These are phyloP conservation scores for Diplodia seriata DNA, from an alignment of 2,329 filamentous ascomycete genomes.

Conservation along the genomic window DNA sequence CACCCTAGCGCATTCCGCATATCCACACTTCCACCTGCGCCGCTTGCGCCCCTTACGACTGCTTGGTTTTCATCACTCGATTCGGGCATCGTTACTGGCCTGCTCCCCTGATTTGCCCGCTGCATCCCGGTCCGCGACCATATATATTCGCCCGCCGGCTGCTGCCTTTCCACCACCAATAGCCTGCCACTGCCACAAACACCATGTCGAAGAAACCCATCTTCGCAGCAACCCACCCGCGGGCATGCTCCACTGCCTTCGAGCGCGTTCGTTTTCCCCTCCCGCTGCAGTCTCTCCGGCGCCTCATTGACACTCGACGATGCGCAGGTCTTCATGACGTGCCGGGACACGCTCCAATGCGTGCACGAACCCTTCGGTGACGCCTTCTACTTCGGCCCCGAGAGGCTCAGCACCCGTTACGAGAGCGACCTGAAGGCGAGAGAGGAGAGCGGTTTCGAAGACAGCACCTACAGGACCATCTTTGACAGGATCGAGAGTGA, in stretches of 20 bases:
- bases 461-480: constrained; percentile 77
- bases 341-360: constrained; percentile 78
- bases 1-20: constrained; percentile 20
- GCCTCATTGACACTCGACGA: constrained; percentile 30
- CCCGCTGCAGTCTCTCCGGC: constrained; percentile 29
- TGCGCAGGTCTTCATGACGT: constrained; percentile 85
- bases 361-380: constrained; percentile 97
- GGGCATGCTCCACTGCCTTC: constrained; percentile 96
- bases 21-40: constrained; percentile 25
- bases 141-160: constrained; percentile 5
- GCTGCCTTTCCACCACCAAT: not conserved
- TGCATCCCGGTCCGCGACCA: constrained; percentile 14
- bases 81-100: constrained; percentile 10
- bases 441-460: constrained; percentile 67
- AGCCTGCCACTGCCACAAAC: not conserved
- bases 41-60: constrained; percentile 25
- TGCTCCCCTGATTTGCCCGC: constrained; percentile 16
- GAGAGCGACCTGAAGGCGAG: constrained; percentile 67
- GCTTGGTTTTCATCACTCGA: constrained; percentile 5
- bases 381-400: constrained; percentile 94
- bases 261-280: constrained; percentile 72
- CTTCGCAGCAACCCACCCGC: constrained; percentile 91
- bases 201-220: constrained; percentile 79
- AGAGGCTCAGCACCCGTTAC: constrained; percentile 81
- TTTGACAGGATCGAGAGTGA: constrained; percentile 77